phyloP scores from a whole-genome alignment of 345 rosid genomes.

The Lumnitzera racemosa region DNA sequence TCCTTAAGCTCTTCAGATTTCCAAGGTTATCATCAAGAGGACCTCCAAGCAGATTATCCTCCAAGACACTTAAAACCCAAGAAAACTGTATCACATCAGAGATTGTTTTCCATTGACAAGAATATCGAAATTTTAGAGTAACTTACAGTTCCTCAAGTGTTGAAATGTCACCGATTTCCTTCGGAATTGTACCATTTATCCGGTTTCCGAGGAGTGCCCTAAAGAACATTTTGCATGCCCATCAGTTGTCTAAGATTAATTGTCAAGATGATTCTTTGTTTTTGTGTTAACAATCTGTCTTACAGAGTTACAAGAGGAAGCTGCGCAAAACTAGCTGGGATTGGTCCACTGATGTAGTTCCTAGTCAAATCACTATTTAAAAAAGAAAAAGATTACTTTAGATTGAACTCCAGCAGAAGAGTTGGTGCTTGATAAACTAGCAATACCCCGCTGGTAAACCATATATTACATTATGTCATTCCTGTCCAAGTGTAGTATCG shows the following conservation, averaged over 20 bases:
- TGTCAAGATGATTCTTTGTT: background rate
- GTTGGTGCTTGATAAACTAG: background rate
- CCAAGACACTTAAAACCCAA: conserved; percentile 41
- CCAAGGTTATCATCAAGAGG: conserved; percentile 57
- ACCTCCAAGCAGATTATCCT: conserved; percentile 55
- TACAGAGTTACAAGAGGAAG: conserved; percentile 52
- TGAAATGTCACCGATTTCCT: conserved; percentile 42
- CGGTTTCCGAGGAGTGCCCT: conserved; percentile 66
- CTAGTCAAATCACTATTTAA: conserved; percentile 59
- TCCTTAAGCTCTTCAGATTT: conserved; percentile 35
- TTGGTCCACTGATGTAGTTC: conserved; percentile 63
- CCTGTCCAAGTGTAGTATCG: too few relatives aligned
- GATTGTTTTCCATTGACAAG: background rate
- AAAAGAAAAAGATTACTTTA: conserved; percentile 1
- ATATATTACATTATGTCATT: too few relatives aligned
- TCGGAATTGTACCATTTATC: conserved; percentile 55
- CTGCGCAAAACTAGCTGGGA: conserved; percentile 45
- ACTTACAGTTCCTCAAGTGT: conserved; percentile 61
- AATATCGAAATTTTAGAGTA: background rate
- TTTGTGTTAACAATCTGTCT: conserved; percentile 11
- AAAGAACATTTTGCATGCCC: conserved; percentile 2
- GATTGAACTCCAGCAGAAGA: background rate
- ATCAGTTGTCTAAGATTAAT: background rate
- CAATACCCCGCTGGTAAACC: too few relatives aligned
- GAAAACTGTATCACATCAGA: background rate